A percentile compares a stretch with the other conserved stretches of the same genome.
Conservation (phyloP, 2,329 filamentous ascomycete genomes). For the Arthroderma sp. region DNA sequence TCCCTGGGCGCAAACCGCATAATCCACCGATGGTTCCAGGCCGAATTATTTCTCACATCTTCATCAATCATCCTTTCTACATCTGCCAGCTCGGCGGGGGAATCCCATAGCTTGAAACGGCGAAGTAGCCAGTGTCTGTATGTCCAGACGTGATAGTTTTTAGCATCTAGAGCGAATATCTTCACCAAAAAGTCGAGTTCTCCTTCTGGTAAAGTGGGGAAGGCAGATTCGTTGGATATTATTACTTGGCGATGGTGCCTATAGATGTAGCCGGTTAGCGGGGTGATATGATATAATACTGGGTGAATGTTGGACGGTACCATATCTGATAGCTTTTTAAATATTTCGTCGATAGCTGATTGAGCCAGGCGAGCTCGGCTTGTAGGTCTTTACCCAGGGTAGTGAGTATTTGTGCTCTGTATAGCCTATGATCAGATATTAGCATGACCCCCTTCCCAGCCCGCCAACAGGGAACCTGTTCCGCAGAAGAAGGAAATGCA, state of each 20-base stretch:
- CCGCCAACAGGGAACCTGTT: background rate
- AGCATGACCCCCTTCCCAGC: background rate
- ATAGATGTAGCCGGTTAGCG: constrained; percentile 18
- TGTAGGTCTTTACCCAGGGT: constrained; percentile 52
- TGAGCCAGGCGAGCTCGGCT: constrained; percentile 75
- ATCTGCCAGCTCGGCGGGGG: constrained; percentile 50
- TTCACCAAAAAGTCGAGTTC: constrained; percentile 64
- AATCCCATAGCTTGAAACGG: constrained; percentile 48
- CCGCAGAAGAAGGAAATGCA: constrained; percentile 7
- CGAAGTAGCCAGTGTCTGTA: constrained; percentile 74
- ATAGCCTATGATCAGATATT: constrained; percentile 47
- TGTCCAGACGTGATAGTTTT: constrained; percentile 98
- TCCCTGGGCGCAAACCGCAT: constrained; percentile 60
- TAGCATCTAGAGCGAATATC: constrained; percentile 77
- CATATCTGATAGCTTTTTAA: constrained; percentile 99
- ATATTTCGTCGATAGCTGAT: constrained; percentile 66
- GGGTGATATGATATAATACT: too few relatives aligned
- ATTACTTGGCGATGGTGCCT: constrained; percentile 48
- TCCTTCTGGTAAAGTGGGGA: constrained; percentile 46
- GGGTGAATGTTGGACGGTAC: constrained; percentile 26
- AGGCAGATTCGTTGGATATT: constrained; percentile 38
- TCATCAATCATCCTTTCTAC: constrained; percentile 60
- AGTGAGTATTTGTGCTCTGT: constrained; percentile 68
- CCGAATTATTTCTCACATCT: constrained; percentile 91
- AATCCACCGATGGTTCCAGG: constrained; percentile 95